Evolutionary conservation across 148 eudicot species (phyloP), one percentile per base, ranked within the genome.

Genomic region (Oxyria digyna): DNA sequence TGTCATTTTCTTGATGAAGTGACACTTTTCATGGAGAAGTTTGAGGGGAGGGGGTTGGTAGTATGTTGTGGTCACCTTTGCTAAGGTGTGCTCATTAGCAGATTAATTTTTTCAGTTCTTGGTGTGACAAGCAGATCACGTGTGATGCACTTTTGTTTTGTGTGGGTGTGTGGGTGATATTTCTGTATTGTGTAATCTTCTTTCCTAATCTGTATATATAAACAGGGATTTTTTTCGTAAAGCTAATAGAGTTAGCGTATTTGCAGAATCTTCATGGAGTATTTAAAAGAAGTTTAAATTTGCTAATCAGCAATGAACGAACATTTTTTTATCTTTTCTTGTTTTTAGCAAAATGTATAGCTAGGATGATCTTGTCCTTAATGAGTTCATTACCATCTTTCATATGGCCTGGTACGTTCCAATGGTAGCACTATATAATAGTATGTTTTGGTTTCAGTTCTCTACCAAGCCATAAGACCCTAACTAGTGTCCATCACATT

Each of bases 1-100:
- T 59, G 37, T 59, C 65, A 59, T 27, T 59, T 27, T 59, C 65
- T 59, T 27, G 20, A 13, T 59, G 65, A 29, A 59, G 20, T 59
- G 31, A 9, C 62, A 23, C 32, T 24, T 14, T 3, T 14, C 46
- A 8, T 2, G 50, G 50, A 9, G 20, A 45, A 45, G 50, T 35
- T 35, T 35, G 6, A 6, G 3, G 38, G 38, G 38, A 3, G 38
- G 38, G 38, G 38, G 18, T 18, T 2, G 15, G 18, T 45, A 14
- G 3, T 45, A 45, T 4, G 20, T 6, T 45, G 18, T 45, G 50
- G 18, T 45, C n/a, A 2, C 17, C 17, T 45, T 45, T 15, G 50
- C 46, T 42, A 42, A 42, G 13, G 3, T 42, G 46, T 42, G 15
- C 46, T 42, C 15, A 42, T 8, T 10, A 42, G 13, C 46, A 42